Conservation (phyloP, 192 early-diverging fungal genomes). For the Ramicandelaber brevisporus region DNA sequence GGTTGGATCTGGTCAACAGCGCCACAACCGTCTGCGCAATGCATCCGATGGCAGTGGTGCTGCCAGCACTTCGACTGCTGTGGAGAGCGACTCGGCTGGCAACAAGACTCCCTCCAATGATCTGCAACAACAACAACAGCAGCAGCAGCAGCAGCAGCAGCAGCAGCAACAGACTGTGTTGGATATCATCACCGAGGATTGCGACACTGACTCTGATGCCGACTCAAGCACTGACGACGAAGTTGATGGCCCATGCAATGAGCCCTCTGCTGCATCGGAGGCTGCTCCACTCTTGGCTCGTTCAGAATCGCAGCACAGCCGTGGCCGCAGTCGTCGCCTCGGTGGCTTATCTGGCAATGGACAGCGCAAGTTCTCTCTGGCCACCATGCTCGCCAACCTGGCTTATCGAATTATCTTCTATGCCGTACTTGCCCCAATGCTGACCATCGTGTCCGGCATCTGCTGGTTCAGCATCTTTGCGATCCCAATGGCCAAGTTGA, state of each 20-base stretch:
- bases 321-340: too few species aligned
- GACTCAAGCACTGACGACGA: conserved; percentile 11
- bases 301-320: too few species aligned
- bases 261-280: conserved; percentile 1
- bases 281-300: background rate
- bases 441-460: conserved; percentile 38
- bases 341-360: background rate
- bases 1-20: conserved; percentile 13
- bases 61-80: conserved; percentile 4
- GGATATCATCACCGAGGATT: too few species aligned
- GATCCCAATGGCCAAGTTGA: conserved; percentile 89
- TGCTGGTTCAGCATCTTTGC: conserved; percentile 74
- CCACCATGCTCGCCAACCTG: conserved; percentile 10
- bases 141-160: too few species aligned
- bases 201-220: conserved; percentile 3
- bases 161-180: too few species aligned
- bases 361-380: conserved; percentile 4
- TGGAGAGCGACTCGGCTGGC: conserved; percentile 9
- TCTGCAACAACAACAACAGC: too few species aligned
- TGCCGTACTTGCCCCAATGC: conserved; percentile 37
- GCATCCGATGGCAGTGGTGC: conserved; percentile 5
- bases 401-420: conserved; percentile 8
- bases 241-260: conserved; percentile 13
- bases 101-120: too few species aligned
- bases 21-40: conserved; percentile 5